Base-by-base conservation (phyloP, 805 yeast species). In the Saccharomycopsis fermentans region DNA sequence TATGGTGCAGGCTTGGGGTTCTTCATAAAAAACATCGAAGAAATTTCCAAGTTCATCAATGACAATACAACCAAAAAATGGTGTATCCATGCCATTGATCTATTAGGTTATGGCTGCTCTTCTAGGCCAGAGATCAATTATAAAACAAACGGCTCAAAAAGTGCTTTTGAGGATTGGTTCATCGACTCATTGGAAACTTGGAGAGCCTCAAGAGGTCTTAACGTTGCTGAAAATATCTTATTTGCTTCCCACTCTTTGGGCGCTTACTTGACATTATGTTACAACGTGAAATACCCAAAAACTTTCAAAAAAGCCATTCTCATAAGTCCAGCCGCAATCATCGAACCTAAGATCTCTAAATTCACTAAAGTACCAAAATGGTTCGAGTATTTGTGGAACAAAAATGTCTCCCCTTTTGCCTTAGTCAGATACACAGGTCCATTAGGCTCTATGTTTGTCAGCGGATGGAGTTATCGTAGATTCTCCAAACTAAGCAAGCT, bases 1-100 rank as follows among this genome's bases (percentile, higher is more conserved):
- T 92, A 92, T 67, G 98, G 97, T 2, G 97, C 98, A 0, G 94
- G 96, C 0, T 72, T 90, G 29, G 98, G 96, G 0, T 84, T 90
- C 64, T 94, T 85, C 65, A 73, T 86, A 57, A 84, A 84, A 65
- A 92, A 90, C 70, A 78, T 87, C 59, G 86, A 85, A 61, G 74
- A 73, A 2, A 69, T 84, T 32, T 69, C 78, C 1, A 50, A 58
- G 12, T 64, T 70, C 35, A 21, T 57, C 6, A 55, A 53, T 47
- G 37, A 37, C 14, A 56, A 37, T n/a, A 29, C 65, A 16, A 64
- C 70, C 26, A 73, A 78, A 32, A 72, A 77, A 47, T 87, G 94
- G 87, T 79, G 84, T 58, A 75, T 91, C 52, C 96, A 90, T 72
- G 87, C 96, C 0, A 78, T 92, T 2, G 99, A 92, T 67, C 72